A percentile compares a stretch with the other conserved stretches of the same genome.
phyloP scores from a whole-genome alignment of 345 rosid genomes.

The Salix arbutifolia region DNA sequence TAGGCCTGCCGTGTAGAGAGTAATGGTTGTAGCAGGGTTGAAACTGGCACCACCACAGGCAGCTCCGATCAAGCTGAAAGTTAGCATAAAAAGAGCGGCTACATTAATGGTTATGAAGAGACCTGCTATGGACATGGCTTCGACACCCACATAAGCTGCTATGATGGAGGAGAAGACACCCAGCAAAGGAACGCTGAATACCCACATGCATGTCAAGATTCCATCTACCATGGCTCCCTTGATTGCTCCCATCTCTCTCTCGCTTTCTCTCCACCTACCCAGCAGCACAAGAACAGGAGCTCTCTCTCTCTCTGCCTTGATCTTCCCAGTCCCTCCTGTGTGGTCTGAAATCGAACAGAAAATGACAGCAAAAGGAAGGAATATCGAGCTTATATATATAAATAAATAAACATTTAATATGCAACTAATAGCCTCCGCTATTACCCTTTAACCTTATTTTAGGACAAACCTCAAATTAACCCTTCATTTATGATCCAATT shows the following conservation, averaged over 20 bases:
- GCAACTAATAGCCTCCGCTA: no score
- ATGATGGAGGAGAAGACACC: conserved; percentile 10
- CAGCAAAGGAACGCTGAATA: conserved; percentile 17
- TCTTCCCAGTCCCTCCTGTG: not conserved
- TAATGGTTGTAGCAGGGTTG: conserved; percentile 22
- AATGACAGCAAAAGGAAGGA: not conserved
- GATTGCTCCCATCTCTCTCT: conserved; percentile 11
- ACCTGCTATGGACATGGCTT: conserved; percentile 6
- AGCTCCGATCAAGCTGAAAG: conserved; percentile 19
- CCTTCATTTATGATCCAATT: no score
- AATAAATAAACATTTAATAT: no score
- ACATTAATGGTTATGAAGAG: conserved; percentile 18
- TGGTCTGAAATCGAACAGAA: not conserved
- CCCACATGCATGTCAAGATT: conserved; percentile 27
- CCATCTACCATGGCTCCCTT: conserved; percentile 17
- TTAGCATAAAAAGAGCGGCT: conserved; percentile 17
- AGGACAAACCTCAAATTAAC: no score
- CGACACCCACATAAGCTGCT: conserved; percentile 2
- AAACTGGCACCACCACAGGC: conserved; percentile 29
- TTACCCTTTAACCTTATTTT: no score
- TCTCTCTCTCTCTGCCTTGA: not conserved
- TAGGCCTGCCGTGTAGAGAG: conserved; percentile 22
- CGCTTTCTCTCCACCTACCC: not conserved
- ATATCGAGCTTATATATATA: not conserved
- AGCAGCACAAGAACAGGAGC: not conserved